Evolutionary conservation across 257 asterid genomes (phyloP).

Genomic region (Ilex asprella): DNA sequence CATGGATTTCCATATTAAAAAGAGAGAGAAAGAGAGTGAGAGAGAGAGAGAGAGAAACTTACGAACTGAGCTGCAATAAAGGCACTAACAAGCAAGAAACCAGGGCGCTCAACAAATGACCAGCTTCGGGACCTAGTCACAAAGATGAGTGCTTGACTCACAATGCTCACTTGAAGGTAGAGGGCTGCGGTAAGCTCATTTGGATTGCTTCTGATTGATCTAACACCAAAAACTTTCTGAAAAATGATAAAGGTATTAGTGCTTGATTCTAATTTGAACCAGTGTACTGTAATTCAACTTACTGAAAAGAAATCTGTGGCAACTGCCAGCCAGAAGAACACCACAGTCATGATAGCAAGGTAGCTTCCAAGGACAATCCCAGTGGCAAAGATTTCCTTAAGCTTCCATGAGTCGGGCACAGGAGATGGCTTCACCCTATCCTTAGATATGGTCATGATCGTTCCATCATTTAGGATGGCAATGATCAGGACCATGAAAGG

Average conservation of each 20-base stretch:
- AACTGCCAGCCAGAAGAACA: slow-evolving; percentile 70
- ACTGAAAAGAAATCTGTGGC: slow-evolving; percentile 69
- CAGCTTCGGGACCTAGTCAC: slow-evolving; percentile 84
- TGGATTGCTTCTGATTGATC: slow-evolving; percentile 35
- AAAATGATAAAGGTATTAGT: background rate
- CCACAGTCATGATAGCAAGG: slow-evolving; percentile 66
- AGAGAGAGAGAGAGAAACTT: no score
- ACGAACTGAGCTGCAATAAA: slow-evolving; percentile 74
- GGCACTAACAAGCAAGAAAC: slow-evolving; percentile 54
- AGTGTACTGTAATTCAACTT: slow-evolving; percentile 3
- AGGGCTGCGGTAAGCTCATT: slow-evolving; percentile 71
- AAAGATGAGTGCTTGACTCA: slow-evolving; percentile 87
- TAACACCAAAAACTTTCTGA: slow-evolving; percentile 43
- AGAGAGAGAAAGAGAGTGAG: background rate
- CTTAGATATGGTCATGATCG: slow-evolving; percentile 93
- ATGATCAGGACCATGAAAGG: slow-evolving; percentile 92
- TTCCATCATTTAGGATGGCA: slow-evolving; percentile 82
- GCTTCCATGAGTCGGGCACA: slow-evolving; percentile 90
- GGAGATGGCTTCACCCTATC: slow-evolving; percentile 90
- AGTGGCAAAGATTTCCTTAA: slow-evolving; percentile 80
- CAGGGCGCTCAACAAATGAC: slow-evolving; percentile 83
- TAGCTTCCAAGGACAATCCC: slow-evolving; percentile 84
- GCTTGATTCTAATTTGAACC: no score
- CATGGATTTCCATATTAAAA: background rate
- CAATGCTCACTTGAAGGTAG: slow-evolving; percentile 92